Percentiles rank a stretch among this genome's conserved stretches.
phyloP scores from a whole-genome alignment of 495 filamentous ascomycete species.

The Xylaria flabelliformis region DNA sequence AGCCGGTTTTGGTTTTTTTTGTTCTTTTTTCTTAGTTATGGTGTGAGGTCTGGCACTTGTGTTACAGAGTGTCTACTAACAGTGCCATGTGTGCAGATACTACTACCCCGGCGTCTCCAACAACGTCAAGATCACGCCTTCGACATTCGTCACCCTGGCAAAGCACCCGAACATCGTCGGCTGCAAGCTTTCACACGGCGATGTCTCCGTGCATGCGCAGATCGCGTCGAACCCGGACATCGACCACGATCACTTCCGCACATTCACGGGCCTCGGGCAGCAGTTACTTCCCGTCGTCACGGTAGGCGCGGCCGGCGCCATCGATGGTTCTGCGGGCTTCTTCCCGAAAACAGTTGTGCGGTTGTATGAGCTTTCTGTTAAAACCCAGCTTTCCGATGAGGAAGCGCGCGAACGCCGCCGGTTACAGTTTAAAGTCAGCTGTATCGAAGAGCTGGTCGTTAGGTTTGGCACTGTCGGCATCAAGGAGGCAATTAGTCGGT shows the following conservation, averaged over 20 bases:
- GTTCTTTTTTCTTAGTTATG: background rate
- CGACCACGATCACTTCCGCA: slow-evolving; percentile 60
- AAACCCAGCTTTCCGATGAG: slow-evolving; percentile 37
- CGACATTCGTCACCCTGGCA: slow-evolving; percentile 61
- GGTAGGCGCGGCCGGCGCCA: slow-evolving; percentile 66
- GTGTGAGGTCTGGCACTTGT: background rate
- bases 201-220: slow-evolving; percentile 65
- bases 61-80: background rate
- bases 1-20: background rate
- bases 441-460: slow-evolving; percentile 66
- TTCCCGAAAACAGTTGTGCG: slow-evolving; percentile 65
- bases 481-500: slow-evolving; percentile 64
- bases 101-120: slow-evolving; percentile 73
- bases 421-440: slow-evolving; percentile 64
- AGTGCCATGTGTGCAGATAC: slow-evolving; percentile 48
- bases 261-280: slow-evolving; percentile 70
- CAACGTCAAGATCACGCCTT: slow-evolving; percentile 59
- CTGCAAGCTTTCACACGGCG: slow-evolving; percentile 72
- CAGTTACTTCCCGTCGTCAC: slow-evolving; percentile 65
- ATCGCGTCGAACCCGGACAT: slow-evolving; percentile 58
- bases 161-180: slow-evolving; percentile 67
- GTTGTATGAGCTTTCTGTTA: slow-evolving; percentile 56
- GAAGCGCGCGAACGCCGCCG: slow-evolving; percentile 48
- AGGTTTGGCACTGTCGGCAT: slow-evolving; percentile 64
- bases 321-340: slow-evolving; percentile 68